These are phyloP conservation scores for Beauveria brongniartii DNA, from an alignment of 2,329 filamentous ascomycete species.

Conservation along the genomic window DNA sequence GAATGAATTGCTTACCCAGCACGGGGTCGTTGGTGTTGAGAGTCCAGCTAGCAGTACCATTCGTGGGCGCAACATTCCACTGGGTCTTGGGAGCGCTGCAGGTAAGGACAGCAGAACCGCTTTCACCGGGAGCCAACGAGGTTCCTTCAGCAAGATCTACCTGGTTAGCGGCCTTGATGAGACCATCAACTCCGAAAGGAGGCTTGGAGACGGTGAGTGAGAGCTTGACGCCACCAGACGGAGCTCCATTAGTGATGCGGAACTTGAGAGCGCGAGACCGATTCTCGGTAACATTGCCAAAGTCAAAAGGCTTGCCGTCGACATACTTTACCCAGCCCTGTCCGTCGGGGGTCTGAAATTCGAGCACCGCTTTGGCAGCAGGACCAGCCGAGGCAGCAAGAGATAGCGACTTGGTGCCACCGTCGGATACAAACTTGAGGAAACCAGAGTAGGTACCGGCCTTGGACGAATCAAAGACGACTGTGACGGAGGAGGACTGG, in stretches of 20 bases:
- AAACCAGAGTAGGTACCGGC: slow-evolving; percentile 43
- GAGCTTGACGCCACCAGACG: slow-evolving; percentile 35
- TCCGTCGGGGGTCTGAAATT: slow-evolving; percentile 47
- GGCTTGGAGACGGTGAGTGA: slow-evolving; percentile 54
- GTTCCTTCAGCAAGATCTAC: slow-evolving; percentile 52
- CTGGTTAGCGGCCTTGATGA: slow-evolving; percentile 46
- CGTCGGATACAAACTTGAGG: slow-evolving; percentile 37
- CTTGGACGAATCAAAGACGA: slow-evolving; percentile 38
- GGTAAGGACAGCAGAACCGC: slow-evolving; percentile 41
- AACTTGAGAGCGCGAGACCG: slow-evolving; percentile 38
- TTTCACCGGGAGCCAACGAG: slow-evolving; percentile 39
- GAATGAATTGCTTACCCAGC: slow-evolving; percentile 43
- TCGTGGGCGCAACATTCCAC: slow-evolving; percentile 46
- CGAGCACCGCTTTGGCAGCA: slow-evolving; percentile 39
- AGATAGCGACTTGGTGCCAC: slow-evolving; percentile 40
- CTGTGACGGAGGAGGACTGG: slow-evolving; percentile 28
- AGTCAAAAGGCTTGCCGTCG: slow-evolving; percentile 37
- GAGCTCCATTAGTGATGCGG: slow-evolving; percentile 44
- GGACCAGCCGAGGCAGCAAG: slow-evolving; percentile 42
- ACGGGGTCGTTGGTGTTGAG: slow-evolving; percentile 48
- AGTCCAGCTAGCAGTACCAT: slow-evolving; percentile 42
- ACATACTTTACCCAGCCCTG: slow-evolving; percentile 41
- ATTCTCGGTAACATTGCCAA: slow-evolving; percentile 48
- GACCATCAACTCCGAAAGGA: slow-evolving; percentile 45
- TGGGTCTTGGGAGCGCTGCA: slow-evolving; percentile 49